phyloP scores from a whole-genome alignment of 2,329 filamentous ascomycete genomes.

The Fusarium guadeloupense region DNA sequence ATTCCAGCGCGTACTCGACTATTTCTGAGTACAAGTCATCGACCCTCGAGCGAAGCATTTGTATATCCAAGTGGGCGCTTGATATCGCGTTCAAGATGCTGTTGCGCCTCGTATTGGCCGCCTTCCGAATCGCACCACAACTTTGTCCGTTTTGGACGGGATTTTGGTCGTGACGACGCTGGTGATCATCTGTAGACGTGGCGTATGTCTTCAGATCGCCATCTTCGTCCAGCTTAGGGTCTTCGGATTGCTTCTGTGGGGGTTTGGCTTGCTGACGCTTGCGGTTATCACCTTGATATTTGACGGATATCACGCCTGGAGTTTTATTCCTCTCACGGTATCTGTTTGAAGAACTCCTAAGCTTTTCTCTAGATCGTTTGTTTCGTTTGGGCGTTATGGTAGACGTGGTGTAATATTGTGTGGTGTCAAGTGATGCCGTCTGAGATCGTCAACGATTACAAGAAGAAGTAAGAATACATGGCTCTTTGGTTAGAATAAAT shows the following conservation, averaged over 20 bases:
- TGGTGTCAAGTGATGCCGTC: background rate
- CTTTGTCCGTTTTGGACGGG: background rate
- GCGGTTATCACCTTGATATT: too few species aligned
- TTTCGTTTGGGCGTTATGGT: background rate
- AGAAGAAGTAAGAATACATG: background rate
- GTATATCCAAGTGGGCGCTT: background rate
- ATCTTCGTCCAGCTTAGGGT: background rate
- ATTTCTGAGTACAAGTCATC: conserved; percentile 5
- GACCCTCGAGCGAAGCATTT: conserved; percentile 7
- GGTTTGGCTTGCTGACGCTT: background rate
- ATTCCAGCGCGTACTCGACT: conserved; percentile 5
- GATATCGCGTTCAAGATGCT: background rate
- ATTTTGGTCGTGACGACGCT: background rate
- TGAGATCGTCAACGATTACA: background rate
- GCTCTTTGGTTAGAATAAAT: background rate
- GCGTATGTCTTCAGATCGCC: background rate
- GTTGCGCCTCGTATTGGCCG: background rate
- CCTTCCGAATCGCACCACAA: background rate
- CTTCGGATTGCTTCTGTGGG: background rate
- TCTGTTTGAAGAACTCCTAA: too few species aligned
- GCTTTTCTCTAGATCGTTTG: too few species aligned
- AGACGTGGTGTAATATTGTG: background rate
- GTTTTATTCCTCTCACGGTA: too few species aligned
- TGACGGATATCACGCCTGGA: background rate
- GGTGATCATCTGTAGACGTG: background rate